These are phyloP conservation scores for Rhizopogon roseolus DNA, from an alignment of 768 basidiomycete genomes.

Conservation along the genomic window DNA sequence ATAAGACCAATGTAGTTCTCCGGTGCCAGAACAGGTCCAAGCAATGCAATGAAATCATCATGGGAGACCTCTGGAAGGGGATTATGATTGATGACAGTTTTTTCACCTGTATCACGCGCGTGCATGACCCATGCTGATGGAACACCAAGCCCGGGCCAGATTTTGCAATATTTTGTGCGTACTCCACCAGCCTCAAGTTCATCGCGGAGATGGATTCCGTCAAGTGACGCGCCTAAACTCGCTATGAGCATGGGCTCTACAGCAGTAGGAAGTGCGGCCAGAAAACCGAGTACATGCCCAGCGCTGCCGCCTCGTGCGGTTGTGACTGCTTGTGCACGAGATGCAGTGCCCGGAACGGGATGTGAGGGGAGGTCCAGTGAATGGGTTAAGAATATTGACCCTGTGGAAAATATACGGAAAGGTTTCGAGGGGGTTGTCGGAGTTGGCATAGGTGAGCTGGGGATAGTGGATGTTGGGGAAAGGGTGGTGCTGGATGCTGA, in stretches of 20 bases:
- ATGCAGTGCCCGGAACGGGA: conserved; percentile 50
- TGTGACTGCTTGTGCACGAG: conserved; percentile 69
- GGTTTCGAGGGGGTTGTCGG: conserved; percentile 22
- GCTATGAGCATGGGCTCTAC: conserved; percentile 62
- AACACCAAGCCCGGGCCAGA: conserved; percentile 67
- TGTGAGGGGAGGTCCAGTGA: conserved; percentile 58
- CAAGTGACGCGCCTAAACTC: conserved; percentile 66
- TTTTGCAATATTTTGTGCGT: conserved; percentile 67
- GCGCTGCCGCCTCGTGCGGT: conserved; percentile 71
- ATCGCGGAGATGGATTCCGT: conserved; percentile 56
- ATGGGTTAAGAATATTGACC: conserved; percentile 77
- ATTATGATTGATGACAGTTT: conserved; percentile 82
- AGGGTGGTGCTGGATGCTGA: neutral
- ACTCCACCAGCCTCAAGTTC: conserved; percentile 67
- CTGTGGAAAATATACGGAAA: conserved; percentile 74
- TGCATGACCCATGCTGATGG: conserved; percentile 81
- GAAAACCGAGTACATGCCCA: conserved; percentile 59
- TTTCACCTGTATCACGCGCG: conserved; percentile 58
- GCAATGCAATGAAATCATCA: conserved; percentile 76
- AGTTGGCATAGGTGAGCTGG: conserved; percentile 9
- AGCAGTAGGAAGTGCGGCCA: conserved; percentile 32
- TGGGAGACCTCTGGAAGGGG: conserved; percentile 84
- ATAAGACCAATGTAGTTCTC: conserved; percentile 58
- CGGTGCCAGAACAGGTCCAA: conserved; percentile 78
- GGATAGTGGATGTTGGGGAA: conserved; percentile 1